Evolutionary conservation across 352 stramenopile genomes (phyloP).

Genomic region (Phytophthora pini): DNA sequence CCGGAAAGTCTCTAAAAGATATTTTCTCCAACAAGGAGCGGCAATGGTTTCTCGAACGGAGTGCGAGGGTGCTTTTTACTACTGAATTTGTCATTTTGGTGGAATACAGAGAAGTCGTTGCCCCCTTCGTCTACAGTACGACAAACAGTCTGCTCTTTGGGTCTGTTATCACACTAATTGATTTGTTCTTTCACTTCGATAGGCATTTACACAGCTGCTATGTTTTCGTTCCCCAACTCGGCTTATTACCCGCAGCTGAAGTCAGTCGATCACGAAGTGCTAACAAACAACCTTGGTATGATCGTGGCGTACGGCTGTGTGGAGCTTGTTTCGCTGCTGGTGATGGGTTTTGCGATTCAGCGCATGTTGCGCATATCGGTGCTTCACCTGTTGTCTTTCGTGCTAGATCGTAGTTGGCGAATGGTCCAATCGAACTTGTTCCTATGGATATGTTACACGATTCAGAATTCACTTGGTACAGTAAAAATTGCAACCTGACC

Average conservation of each 20-base stretch:
- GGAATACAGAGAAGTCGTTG: not conserved
- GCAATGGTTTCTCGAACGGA: not conserved
- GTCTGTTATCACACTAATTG: too few relatives aligned
- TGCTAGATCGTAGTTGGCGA: not conserved
- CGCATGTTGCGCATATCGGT: not conserved
- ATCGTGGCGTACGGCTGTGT: not conserved
- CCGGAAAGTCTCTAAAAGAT: not conserved
- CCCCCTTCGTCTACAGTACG: not conserved
- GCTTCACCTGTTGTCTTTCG: not conserved
- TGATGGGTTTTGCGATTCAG: not conserved
- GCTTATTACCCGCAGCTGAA: not conserved
- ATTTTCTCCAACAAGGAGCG: not conserved
- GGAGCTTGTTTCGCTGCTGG: not conserved
- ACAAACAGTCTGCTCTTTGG: too few relatives aligned
- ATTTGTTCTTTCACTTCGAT: too few relatives aligned
- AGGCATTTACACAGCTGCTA: not conserved
- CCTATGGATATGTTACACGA: not conserved
- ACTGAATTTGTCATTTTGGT: constrained; percentile 3
- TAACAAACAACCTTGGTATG: not conserved
- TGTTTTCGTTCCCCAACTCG: not conserved
- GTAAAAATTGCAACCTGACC: too few relatives aligned
- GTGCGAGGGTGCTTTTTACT: not conserved
- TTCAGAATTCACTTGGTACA: not conserved
- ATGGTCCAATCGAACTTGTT: not conserved
- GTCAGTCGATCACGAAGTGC: not conserved